Evolutionary conservation across 129 eudicot species (phyloP).

Genomic region (Cynara cardunculus): DNA sequence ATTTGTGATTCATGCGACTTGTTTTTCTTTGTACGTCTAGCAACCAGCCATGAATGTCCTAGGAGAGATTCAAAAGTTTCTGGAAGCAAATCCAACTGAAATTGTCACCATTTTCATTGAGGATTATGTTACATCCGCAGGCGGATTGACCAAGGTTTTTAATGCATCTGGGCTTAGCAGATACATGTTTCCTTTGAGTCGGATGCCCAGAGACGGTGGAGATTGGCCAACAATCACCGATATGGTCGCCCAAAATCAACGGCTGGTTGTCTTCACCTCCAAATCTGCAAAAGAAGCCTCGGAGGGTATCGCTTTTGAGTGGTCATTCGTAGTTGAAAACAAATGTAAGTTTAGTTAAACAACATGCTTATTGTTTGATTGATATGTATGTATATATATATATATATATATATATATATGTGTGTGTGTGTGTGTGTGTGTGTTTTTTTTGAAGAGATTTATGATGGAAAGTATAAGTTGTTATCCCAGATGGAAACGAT

Average conservation of each 20-base stretch:
- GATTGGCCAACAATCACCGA: constrained; percentile 93
- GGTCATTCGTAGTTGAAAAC: constrained; percentile 87
- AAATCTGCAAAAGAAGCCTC: constrained; percentile 58
- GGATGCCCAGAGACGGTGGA: constrained; percentile 78
- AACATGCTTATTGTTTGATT: background rate
- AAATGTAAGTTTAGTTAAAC: constrained; percentile 56
- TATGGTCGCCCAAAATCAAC: constrained; percentile 68
- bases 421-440: no score
- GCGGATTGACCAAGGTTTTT: constrained; percentile 63
- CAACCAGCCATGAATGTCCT: constrained; percentile 82
- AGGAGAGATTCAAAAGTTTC: constrained; percentile 60
- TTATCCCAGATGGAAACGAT: constrained; percentile 62
- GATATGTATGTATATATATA: background rate
- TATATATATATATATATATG: no score
- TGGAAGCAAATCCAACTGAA: constrained; percentile 68
- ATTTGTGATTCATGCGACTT: background rate
- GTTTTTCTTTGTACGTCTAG: constrained; percentile 31
- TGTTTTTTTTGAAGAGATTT: no score
- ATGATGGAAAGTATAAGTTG: background rate
- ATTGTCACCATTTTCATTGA: constrained; percentile 81
- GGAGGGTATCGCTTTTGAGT: constrained; percentile 75
- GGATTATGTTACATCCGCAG: constrained; percentile 69
- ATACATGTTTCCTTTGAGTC: constrained; percentile 67
- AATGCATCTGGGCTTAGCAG: constrained; percentile 60
- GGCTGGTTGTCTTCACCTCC: constrained; percentile 85